Evolutionary conservation across 2,329 filamentous ascomycete genomes (phyloP).

Genomic region (Sporothrix dimorphospora): DNA sequence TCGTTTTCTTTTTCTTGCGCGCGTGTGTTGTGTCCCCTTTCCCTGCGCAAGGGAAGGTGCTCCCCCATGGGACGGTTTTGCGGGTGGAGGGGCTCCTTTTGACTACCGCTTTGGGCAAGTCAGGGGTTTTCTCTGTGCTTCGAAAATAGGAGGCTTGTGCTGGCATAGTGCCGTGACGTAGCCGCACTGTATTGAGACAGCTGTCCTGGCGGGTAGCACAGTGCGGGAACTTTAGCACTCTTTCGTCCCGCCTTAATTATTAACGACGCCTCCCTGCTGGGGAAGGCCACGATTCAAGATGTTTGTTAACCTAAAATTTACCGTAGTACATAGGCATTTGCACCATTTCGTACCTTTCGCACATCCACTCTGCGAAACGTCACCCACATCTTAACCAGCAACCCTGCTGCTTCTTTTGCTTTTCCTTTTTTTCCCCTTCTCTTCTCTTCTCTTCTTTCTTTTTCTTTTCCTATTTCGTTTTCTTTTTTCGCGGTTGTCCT

Average conservation of each 20-base stretch:
- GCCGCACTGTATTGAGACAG: not conserved
- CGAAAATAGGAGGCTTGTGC: constrained; percentile 17
- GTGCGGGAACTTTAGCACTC: not conserved
- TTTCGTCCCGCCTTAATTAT: not conserved
- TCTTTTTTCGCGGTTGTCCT: not conserved
- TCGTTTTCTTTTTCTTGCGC: not conserved
- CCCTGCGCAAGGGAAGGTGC: constrained; percentile 2
- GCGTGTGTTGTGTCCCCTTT: constrained; percentile 2
- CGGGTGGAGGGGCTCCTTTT: constrained; percentile 1
- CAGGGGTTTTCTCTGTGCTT: constrained; percentile 12
- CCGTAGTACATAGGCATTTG: not conserved
- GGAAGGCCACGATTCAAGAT: constrained; percentile 30
- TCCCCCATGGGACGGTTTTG: not conserved
- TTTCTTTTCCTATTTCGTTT: not conserved
- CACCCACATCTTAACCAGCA: not conserved
- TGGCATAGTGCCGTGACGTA: not conserved
- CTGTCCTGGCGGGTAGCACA: not conserved
- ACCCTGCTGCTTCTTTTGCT: not conserved
- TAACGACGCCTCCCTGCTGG: not conserved
- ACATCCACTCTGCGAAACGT: constrained; percentile 13
- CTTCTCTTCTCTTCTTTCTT: not conserved
- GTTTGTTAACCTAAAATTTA: not conserved
- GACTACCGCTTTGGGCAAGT: constrained; percentile 17
- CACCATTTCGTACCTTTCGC: not conserved
- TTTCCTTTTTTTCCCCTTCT: not conserved